Evolutionary conservation across 2,329 filamentous ascomycete genomes (phyloP).

Genomic region (Nakataea oryzae): DNA sequence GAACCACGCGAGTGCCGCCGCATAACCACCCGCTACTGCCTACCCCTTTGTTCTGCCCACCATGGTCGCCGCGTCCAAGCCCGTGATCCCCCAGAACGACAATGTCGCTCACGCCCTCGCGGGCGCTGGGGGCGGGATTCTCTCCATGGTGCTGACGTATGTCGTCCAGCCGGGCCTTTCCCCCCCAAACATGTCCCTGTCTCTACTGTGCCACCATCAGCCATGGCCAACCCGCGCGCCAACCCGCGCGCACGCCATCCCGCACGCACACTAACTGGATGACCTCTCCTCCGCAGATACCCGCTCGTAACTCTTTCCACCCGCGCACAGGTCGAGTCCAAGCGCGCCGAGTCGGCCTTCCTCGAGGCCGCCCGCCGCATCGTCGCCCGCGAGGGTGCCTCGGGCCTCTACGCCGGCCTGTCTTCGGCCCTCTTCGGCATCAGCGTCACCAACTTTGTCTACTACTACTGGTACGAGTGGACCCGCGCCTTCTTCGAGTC

Average conservation of each 20-base stretch:
- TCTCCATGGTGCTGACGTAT: conserved; percentile 93
- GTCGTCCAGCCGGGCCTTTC: conserved; percentile 10
- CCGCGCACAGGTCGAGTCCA: conserved; percentile 94
- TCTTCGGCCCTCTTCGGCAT: conserved; percentile 95
- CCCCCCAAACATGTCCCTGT: conserved; percentile 5
- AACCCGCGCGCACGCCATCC: not conserved
- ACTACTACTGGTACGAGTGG: conserved; percentile 99
- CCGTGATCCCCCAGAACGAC: conserved; percentile 75
- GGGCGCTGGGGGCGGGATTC: conserved; percentile 82
- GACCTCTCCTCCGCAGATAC: conserved; percentile 47
- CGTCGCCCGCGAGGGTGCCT: conserved; percentile 80
- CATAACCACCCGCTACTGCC: not conserved
- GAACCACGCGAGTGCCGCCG: not conserved
- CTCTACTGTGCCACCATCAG: not conserved
- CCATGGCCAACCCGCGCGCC: not conserved
- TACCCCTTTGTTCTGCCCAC: not conserved
- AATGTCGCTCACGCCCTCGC: conserved; percentile 94
- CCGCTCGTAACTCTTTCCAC: conserved; percentile 96
- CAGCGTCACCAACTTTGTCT: conserved; percentile 97
- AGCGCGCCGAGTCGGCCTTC: conserved; percentile 78
- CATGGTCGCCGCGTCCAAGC: conserved; percentile 33
- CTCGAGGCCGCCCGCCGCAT: conserved; percentile 76
- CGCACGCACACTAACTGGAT: conserved; percentile 4
- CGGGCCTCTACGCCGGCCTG: conserved; percentile 84
- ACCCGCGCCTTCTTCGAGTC: conserved; percentile 77